Evolutionary conservation across 2,329 filamentous ascomycete species (phyloP).

Genomic region (Xylaria sp.): DNA sequence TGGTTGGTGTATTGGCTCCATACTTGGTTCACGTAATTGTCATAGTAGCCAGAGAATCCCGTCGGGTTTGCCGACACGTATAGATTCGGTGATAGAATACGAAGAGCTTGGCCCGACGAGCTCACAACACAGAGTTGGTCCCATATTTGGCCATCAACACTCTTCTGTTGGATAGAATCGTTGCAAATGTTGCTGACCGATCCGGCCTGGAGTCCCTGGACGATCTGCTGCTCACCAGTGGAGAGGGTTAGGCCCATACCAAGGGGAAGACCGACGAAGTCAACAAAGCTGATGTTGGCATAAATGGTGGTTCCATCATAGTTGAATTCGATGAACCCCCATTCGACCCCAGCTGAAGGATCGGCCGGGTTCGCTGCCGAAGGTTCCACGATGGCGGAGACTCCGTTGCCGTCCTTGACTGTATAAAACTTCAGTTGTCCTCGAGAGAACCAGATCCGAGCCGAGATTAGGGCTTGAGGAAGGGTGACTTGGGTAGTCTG

Average conservation of each 20-base stretch:
- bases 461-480: slow-evolving; percentile 54
- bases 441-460: slow-evolving; percentile 56
- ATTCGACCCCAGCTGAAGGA: slow-evolving; percentile 57
- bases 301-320: slow-evolving; percentile 54
- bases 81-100: slow-evolving; percentile 59
- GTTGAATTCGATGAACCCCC: slow-evolving; percentile 63
- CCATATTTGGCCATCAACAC: slow-evolving; percentile 57
- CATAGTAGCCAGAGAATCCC: slow-evolving; percentile 57
- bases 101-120: slow-evolving; percentile 53
- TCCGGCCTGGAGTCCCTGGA: slow-evolving; percentile 54
- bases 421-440: slow-evolving; percentile 55
- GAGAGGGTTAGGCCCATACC: slow-evolving; percentile 58
- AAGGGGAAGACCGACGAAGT: slow-evolving; percentile 62
- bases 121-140: slow-evolving; percentile 57
- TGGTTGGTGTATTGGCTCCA: slow-evolving; percentile 55
- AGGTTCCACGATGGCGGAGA: slow-evolving; percentile 58
- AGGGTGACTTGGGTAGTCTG: slow-evolving; percentile 53
- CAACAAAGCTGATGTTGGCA: slow-evolving; percentile 63
- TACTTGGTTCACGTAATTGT: slow-evolving; percentile 58
- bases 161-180: slow-evolving; percentile 52
- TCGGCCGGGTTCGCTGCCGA: slow-evolving; percentile 58
- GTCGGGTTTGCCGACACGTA: slow-evolving; percentile 52
- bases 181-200: slow-evolving; percentile 56
- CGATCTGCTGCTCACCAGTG: slow-evolving; percentile 53
- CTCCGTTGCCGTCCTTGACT: slow-evolving; percentile 48